Evolutionary conservation across 2,329 filamentous ascomycete genomes (phyloP), one percentile per base, ranked within the genome.

Genomic region (Colletotrichum lini): DNA sequence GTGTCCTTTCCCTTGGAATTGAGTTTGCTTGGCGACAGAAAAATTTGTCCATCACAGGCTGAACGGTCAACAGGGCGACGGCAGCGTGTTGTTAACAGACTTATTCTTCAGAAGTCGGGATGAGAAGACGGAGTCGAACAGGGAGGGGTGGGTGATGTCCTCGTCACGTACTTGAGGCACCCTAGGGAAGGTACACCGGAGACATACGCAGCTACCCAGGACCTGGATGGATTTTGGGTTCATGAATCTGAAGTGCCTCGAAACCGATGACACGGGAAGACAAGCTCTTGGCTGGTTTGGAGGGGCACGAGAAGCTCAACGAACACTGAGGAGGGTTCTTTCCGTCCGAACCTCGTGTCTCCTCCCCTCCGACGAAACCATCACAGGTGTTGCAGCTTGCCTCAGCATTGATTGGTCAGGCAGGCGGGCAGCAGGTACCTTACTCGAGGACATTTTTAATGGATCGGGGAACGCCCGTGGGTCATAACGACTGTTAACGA

Each of bases 341-440:
- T 57, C 44, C 68, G 45, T 70, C 68, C 49, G 65, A 62, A 71
- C 68, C 44, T 50, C 53, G 35, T 42, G n/a, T 57, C n/a, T 44
- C 54, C 38, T 42, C 42, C 40, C 54, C 44, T 52, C 4, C 40
- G 61, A 53, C 66, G 45, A 65, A 69, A 54, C 61, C 26, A 53
- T n/a, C 61, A 50, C 60, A 6, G 45, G 26, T 60, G 54, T 61
- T 49, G 62, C 54, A 61, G 62, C 47, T 38, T 23, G 49, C 56
- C 53, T 47, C 49, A 59, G 47, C 44, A 58, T 38, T 50, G 35
- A 18, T 9, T 30, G 42, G n/a, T 16, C 56, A 30, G 57, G 52
- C 26, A 45, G n/a, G 42, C 42, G 45, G 23, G 38, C 2, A n/a
- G 23, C 42, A 60, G 23, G 26, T 2, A 56, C 63, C 23, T 62